Evolutionary conservation across 805 yeast genomes (phyloP), one percentile per base, ranked within the genome.

Genomic region (Saccharomycopsis selenospora): DNA sequence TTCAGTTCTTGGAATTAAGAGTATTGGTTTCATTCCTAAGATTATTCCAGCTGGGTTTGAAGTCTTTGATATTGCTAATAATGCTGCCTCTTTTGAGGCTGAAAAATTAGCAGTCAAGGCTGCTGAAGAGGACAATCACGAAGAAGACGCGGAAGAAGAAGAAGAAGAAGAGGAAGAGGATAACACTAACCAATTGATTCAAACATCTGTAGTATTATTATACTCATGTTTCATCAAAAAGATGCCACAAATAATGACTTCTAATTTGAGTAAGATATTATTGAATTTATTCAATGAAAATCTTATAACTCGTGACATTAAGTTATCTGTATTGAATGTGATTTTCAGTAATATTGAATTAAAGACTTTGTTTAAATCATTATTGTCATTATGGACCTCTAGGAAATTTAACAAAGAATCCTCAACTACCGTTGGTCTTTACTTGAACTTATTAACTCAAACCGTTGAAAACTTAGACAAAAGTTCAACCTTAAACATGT

Each of bases 1-100:
- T 47, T 77, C 80, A 46, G 75, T 80, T 22, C 65, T 90, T 42
- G 99, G 99, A 46, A 90, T 95, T 17, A 85, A 88, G 60, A 73
- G 82, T 54, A 82, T 93, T 60, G 90, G 95, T 4, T 77, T 73
- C 59, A 85, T 89, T 71, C 87, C 97, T 27, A 82, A 81, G 63
- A 81, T 90, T 60, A 77, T 93, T 53, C 87, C 89, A 13, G 86
- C 88, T 11, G 70, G 85, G 8, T 70, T 88, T 47, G 67, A 69
- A 24, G 72, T 86, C 33, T 83, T 85, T 66, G 70, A 73, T 25
- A 55, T 63, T 6, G 66, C 73, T 11, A 49, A 57, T 8, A 53
- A 42, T 10, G 22, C 13, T 3, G 7, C 43, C 22, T 59, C 61
- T 11, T 53, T 58, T 1, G 46, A 51, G 1, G 51, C 56, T 4